These are phyloP conservation scores for Zoysia matrella DNA, from an alignment of 202 grass and related monocot genomes.

Conservation along the genomic window DNA sequence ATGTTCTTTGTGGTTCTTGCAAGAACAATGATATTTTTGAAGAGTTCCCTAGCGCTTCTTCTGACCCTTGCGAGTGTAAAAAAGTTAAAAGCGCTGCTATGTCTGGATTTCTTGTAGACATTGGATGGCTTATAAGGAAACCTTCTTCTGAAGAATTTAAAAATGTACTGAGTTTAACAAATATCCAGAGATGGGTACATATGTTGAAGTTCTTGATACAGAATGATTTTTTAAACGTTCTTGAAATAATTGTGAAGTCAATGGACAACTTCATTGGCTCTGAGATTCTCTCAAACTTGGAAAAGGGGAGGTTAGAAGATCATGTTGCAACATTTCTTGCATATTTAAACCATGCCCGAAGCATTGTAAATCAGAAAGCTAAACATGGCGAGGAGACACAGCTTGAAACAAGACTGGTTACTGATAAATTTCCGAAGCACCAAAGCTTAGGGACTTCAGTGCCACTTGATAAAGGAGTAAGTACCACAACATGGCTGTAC, in stretches of 20 bases:
- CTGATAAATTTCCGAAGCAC: conserved; percentile 33
- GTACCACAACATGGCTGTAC: conserved; percentile 33
- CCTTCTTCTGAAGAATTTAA: conserved; percentile 58
- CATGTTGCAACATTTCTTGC: conserved; percentile 65
- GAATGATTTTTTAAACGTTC: conserved; percentile 69
- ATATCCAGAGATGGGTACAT: conserved; percentile 72
- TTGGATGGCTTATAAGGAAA: conserved; percentile 87
- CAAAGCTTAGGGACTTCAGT: conserved; percentile 32
- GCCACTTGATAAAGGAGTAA: conserved; percentile 64
- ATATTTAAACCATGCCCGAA: conserved; percentile 58
- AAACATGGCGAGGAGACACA: conserved; percentile 33
- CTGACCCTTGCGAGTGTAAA: conserved; percentile 33
- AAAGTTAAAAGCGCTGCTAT: conserved; percentile 57
- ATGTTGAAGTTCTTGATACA: conserved; percentile 74
- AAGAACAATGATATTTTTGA: conserved; percentile 30
- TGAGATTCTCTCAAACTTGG: conserved; percentile 67
- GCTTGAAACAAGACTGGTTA: conserved; percentile 35
- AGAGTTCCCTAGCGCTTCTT: conserved; percentile 31
- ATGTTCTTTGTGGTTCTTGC: conserved; percentile 39
- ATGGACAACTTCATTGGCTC: conserved; percentile 58
- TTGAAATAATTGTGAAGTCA: conserved; percentile 71
- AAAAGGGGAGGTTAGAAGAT: conserved; percentile 60
- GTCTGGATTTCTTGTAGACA: conserved; percentile 77
- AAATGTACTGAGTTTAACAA: conserved; percentile 57
- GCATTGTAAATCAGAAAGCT: conserved; percentile 51